These are phyloP conservation scores for Streptanthus diversifolius DNA, from an alignment of 345 rosid genomes.

Conservation along the genomic window DNA sequence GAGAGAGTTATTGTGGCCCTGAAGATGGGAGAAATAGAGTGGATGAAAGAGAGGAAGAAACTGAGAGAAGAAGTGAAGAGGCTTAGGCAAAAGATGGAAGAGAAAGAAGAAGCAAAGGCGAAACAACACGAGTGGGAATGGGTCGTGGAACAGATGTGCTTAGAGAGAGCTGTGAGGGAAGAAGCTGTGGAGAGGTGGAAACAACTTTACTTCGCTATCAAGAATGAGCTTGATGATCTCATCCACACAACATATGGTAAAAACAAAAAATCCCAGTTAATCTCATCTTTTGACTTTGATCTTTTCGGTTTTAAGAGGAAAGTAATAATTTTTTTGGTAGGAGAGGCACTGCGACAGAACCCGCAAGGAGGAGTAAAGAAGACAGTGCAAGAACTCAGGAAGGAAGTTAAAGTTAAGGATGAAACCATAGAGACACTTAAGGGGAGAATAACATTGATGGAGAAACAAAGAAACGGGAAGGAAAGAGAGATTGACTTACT, in stretches of 20 bases:
- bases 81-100: conserved; percentile 43
- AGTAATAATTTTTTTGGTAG: conserved; percentile 23
- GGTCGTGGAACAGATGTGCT: conserved; percentile 53
- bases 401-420: conserved; percentile 50
- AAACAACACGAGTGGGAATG: conserved; percentile 37
- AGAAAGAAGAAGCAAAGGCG: conserved; percentile 42
- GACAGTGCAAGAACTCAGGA: conserved; percentile 49
- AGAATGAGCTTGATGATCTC: conserved; percentile 79
- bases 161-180: conserved; percentile 66
- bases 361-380: conserved; percentile 40
- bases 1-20: conserved; percentile 44
- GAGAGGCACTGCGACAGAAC: conserved; percentile 43
- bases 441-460: conserved; percentile 39
- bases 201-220: conserved; percentile 74
- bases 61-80: conserved; percentile 60
- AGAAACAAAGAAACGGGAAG: conserved; percentile 44
- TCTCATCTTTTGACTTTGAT: background rate
- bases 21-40: conserved; percentile 51
- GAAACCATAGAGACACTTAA: conserved; percentile 47
- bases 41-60: conserved; percentile 67
- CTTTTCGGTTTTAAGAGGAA: background rate
- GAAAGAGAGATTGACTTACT: conserved; percentile 65
- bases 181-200: conserved; percentile 84
- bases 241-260: conserved; percentile 55
- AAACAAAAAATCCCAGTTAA: background rate